A percentile compares a stretch with the other conserved stretches of the same genome.
phyloP scores from a whole-genome alignment of 192 early-diverging fungal species.

The Coemansia erecta region DNA sequence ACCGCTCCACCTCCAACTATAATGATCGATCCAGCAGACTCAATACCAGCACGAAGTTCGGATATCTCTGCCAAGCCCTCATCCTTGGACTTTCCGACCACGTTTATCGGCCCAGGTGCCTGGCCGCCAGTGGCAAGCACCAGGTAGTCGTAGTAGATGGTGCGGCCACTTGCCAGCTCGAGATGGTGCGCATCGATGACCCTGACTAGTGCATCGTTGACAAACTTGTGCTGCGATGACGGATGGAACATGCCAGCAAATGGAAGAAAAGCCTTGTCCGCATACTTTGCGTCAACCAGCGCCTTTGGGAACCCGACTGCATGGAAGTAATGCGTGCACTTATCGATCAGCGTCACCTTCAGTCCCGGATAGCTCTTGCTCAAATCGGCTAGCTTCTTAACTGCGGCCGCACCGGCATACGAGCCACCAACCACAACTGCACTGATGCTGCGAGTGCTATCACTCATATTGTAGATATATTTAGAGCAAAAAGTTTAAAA shows the following conservation, averaged over 20 bases:
- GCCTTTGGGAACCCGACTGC: conserved; percentile 53
- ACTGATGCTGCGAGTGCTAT: conserved; percentile 41
- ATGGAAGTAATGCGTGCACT: conserved; percentile 59
- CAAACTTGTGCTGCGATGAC: conserved; percentile 38
- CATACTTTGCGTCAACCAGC: conserved; percentile 51
- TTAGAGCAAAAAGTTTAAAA: too few relatives aligned
- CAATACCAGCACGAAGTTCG: conserved; percentile 35
- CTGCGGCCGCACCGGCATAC: conserved; percentile 50
- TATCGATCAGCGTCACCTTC: conserved; percentile 58
- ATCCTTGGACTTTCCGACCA: conserved; percentile 32
- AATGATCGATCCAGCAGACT: conserved; percentile 46
- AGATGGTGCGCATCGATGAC: conserved; percentile 38
- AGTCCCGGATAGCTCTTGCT: conserved; percentile 30
- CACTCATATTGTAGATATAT: conserved; percentile 6
- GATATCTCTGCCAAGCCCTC: conserved; percentile 34
- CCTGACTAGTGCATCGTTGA: conserved; percentile 36
- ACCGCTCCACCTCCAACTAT: conserved; percentile 64
- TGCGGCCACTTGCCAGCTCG: conserved; percentile 34
- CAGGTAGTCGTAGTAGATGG: conserved; percentile 55
- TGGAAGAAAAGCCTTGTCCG: conserved; percentile 54
- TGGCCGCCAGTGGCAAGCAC: conserved; percentile 59
- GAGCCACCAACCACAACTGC: conserved; percentile 58
- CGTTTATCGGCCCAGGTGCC: conserved; percentile 47
- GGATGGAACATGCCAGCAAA: conserved; percentile 49
- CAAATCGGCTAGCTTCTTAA: conserved; percentile 42